Evolutionary conservation across 1,284 basidiomycete species (phyloP), one percentile per base, ranked within the genome.

Genomic region (Exsudoporus floridanus): DNA sequence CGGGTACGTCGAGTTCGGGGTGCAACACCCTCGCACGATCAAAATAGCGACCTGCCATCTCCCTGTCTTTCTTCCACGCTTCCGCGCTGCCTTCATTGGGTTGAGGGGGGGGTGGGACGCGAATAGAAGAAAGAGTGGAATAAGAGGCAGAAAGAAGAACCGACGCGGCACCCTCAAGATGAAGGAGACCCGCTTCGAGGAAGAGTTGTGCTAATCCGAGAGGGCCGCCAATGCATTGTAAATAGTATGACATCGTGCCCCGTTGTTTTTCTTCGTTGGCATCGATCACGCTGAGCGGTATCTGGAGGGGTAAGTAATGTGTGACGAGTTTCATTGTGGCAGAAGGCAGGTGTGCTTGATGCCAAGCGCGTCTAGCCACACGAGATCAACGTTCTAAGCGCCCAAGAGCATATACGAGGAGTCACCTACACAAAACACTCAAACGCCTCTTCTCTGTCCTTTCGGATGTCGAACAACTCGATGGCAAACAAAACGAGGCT

Each of bases 311-410:
- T 23, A 89, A 64, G 61, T 88, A 90, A 56, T 87, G 78, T 1
- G 83, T 80, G 33, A 82, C 84, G 19, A 90, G 78, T 50, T 86
- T 82, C 74, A 90, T 85, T 4, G 86, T 84, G 1, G 88, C 82
- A 7, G 86, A 82, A 12, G 88, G 86, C 7, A 84, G 74, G 62
- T 82, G 85, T 1, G 84, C 80, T 66, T 86, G 85, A 49, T 84
- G 83, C 88, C 88, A 90, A 37, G 88, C 86, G 47, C 87, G 88
- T 57, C 88, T 90, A 60, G n/a, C 37, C 19, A n/a, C 49, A 52
- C 27, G 34, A 39, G 10, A 28, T 54, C 19, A 51, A 52, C 38
- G 19, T 19, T 10, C 7, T 21, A 23, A 53, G 14, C 9, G n/a
- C 30, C n/a, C 14, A 18, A 13, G 16, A 18, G 25, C 19, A 35